These are phyloP conservation scores for Exophiala alcalophila DNA, from an alignment of 2,329 filamentous ascomycete species.

Conservation along the genomic window DNA sequence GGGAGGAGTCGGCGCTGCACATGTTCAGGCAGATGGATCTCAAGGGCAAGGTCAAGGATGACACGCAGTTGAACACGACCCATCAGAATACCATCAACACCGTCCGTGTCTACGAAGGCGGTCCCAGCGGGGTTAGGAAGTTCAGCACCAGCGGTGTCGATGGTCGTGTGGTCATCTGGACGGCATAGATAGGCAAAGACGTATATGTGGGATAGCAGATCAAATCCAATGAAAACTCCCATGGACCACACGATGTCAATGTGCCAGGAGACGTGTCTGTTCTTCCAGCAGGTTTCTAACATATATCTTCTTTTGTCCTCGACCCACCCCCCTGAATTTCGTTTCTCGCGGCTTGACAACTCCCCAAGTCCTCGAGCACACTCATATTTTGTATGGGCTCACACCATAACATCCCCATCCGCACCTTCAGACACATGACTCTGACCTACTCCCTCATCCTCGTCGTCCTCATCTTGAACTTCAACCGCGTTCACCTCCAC, in stretches of 20 bases:
- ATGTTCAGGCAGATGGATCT: conserved; percentile 99
- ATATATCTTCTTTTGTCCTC: no score
- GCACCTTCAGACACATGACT: no score
- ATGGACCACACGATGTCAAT: no score
- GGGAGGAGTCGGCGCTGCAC: conserved; percentile 91
- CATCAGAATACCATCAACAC: conserved; percentile 96
- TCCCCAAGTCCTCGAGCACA: no score
- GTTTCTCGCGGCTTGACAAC: no score
- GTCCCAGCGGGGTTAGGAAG: conserved; percentile 64
- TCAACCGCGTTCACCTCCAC: neutral
- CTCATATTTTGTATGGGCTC: neutral
- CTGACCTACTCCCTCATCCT: neutral
- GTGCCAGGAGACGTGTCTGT: no score
- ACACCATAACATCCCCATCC: neutral
- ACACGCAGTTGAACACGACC: conserved; percentile 89
- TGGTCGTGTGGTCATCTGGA: conserved; percentile 78
- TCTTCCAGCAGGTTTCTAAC: no score
- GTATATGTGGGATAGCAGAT: no score
- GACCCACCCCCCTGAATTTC: no score
- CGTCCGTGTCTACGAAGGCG: conserved; percentile 70
- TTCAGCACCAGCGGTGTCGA: conserved; percentile 88
- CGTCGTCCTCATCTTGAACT: neutral
- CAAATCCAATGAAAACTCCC: no score
- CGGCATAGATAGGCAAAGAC: no score
- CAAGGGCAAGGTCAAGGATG: conserved; percentile 86